Evolutionary conservation across 2,329 filamentous ascomycete species (phyloP).

Genomic region (Trichoderma brevicompactum): DNA sequence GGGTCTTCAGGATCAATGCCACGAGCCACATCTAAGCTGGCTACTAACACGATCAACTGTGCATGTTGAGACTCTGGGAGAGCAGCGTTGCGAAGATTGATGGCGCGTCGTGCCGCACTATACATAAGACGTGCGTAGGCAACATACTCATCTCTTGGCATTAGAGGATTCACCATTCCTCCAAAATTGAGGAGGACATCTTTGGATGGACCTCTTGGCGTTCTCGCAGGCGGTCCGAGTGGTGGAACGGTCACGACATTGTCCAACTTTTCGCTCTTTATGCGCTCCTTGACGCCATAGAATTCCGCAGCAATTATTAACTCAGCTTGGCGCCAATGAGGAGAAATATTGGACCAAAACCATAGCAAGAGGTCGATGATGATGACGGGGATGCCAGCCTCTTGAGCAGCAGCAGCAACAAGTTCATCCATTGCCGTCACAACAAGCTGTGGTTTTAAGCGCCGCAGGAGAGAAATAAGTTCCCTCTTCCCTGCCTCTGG

Average conservation of each 20-base stretch:
- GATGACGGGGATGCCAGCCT: neutral
- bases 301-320: constrained; percentile 18
- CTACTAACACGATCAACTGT: constrained; percentile 11
- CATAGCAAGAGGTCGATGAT: constrained; percentile 22
- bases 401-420: constrained; percentile 7
- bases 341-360: constrained; percentile 16
- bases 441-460: constrained; percentile 12
- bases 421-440: constrained; percentile 20
- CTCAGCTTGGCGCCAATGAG: constrained; percentile 8
- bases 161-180: constrained; percentile 22
- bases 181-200: constrained; percentile 22
- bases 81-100: constrained; percentile 8
- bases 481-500: neutral
- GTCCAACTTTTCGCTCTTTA: neutral
- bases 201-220: neutral
- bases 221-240: constrained; percentile 17
- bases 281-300: constrained; percentile 20
- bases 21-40: constrained; percentile 9
- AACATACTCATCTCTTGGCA: constrained; percentile 13
- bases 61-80: constrained; percentile 12
- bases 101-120: neutral
- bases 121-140: constrained; percentile 15
- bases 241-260: constrained; percentile 18
- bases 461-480: neutral
- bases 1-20: constrained; percentile 7